phyloP scores from a whole-genome alignment of 2,329 filamentous ascomycete genomes.

The Neonectria neomacrospora region DNA sequence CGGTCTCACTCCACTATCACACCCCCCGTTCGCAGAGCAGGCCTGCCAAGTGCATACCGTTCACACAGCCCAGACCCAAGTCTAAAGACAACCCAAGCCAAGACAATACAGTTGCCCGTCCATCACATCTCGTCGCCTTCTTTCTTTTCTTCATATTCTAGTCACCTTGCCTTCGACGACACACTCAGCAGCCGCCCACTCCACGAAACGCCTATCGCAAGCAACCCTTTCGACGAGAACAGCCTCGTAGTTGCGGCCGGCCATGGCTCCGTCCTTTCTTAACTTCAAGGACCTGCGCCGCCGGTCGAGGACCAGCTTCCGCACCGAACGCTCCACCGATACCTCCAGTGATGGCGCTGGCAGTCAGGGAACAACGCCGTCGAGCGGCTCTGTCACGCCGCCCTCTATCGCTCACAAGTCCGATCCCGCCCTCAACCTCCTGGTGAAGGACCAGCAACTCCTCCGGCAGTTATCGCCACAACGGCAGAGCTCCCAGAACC shows the following conservation, averaged over 20 bases:
- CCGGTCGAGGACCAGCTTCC: conserved; percentile 80
- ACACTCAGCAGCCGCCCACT: neutral
- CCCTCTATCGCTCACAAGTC: conserved; percentile 77
- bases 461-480: conserved; percentile 34
- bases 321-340: conserved; percentile 70
- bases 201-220: conserved; percentile 24
- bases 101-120: neutral
- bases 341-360: conserved; percentile 68
- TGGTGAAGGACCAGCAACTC: conserved; percentile 60
- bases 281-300: conserved; percentile 77
- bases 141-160: conserved; percentile 10
- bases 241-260: conserved; percentile 38
- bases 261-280: conserved; percentile 74
- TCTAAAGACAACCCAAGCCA: neutral
- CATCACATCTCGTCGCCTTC: conserved; percentile 3
- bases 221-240: conserved; percentile 20
- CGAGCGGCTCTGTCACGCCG: conserved; percentile 78
- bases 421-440: conserved; percentile 71
- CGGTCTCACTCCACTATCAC: conserved; percentile 12
- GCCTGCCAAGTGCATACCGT: conserved; percentile 5
- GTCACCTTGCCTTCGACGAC: conserved; percentile 26
- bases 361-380: conserved; percentile 69
- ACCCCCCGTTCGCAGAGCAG: conserved; percentile 23
- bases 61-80: conserved; percentile 2
- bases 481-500: conserved; percentile 38